Evolutionary conservation across 2,329 filamentous ascomycete species (phyloP), one percentile per base, ranked within the genome.

Genomic region (Colletotrichum lupini): DNA sequence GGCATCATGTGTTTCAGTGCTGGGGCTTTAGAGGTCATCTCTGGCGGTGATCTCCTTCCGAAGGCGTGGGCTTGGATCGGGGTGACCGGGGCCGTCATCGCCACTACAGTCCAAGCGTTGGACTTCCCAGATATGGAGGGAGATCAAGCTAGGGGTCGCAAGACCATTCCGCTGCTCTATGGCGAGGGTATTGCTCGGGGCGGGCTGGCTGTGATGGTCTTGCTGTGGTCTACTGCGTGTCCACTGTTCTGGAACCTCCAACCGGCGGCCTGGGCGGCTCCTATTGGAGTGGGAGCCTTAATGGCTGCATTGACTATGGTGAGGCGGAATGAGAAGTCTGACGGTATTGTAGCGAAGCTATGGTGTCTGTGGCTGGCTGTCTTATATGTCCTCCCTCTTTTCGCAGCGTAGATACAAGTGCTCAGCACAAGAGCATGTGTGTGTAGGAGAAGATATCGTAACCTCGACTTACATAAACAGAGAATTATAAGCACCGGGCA

Each of bases 1-100:
- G 79, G 78, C 0, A 71, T 80, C 7, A 76, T 78, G 69, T 78
- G 77, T 58, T 81, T 80, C 70, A 76, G 78, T 62, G 78, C 79
- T 69, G 79, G 79, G 1, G 75, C 78, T 5, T 57, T 79, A 3
- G 67, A 65, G 12, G 73, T 77, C 1, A 68, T 79, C 2, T 71
- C 74, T 0, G 49, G 55, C 0, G 73, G 58, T 0, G 42, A 65
- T 6, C 60, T 77, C 22, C 56, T 75, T 3, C 70, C 71, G 11
- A 55, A 60, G 19, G 70, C 69, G 4, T 76, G 73, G 35, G 55
- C 57, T 19, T 81, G 79, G 78, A 74, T 77, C 2, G 60, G 72
- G 11, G 16, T 78, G 8, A 79, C 75, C 2, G 76, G 76, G 0
- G 73, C 67, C 28, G 73, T 78, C 1, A 68, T 79, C 30, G 67